Base-by-base conservation (phyloP, 495 filamentous ascomycete species). In the Aspergillus sparsus region DNA sequence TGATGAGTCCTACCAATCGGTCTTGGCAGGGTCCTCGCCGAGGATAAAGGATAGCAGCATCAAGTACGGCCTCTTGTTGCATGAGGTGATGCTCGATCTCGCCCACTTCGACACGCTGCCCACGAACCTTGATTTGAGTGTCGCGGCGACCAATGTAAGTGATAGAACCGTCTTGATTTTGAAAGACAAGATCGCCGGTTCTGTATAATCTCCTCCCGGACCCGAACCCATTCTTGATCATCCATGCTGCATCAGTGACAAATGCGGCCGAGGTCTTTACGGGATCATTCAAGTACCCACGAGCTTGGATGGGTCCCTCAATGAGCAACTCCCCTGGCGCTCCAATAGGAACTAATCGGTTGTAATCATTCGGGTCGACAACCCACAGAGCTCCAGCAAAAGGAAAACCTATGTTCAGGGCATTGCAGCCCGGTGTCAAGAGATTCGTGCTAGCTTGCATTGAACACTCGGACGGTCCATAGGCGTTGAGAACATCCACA, bases 241-340 rank as follows among this genome's bases (percentile, higher is more conserved):
- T 53, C 80, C 80, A 85, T 15, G 59, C 60, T 6, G 82, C 82
- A 36, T 78, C 63, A 18, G 62, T 62, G 53, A 86, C 76, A 57
- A 83, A 85, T 0, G 70, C 70, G 3, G 68, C 66, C 5, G 65
- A 64, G 0, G 80, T 83, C 58, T 69, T 77, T 13, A 70, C 73
- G 1, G 67, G 65, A 32, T 69, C 55, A 6, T 82, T 74, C 9
- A 84, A 66, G 57, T 86, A 86, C 0, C 78, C 80, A 4, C 74
- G 66, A 2, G 74, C 80, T 1, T 84, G 68, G 18, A 77, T 68
- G 2, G 80, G 78, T 0, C 83, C 82, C 69, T 83, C 80, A 44
- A 87, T 73, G 15, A 82, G 53, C 35, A 85, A 69, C 65, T 87
- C 83, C 15, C 83, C 84, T 2, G 82, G 69, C 1, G 68, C 64